These are phyloP conservation scores for Starmera amethionina DNA, from an alignment of 805 yeast species.

Conservation along the genomic window DNA sequence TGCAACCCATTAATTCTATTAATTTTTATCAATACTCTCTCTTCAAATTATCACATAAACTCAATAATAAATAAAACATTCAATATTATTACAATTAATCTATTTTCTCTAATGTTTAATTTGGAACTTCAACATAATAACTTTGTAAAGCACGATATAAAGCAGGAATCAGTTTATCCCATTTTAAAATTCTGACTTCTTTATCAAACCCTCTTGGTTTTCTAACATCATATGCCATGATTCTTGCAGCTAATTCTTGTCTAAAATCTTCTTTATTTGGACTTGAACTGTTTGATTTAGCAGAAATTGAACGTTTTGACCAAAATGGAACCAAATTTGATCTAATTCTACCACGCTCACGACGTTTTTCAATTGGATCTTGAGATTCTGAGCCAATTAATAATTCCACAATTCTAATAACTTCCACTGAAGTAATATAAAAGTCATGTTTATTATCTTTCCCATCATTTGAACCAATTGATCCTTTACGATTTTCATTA, in stretches of 20 bases:
- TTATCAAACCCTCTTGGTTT: conserved; percentile 64
- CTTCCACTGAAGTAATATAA: conserved; percentile 60
- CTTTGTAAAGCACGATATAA: conserved; percentile 55
- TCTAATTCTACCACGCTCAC: conserved; percentile 58
- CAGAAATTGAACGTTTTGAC: conserved; percentile 49
- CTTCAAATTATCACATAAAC: no score
- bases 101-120: not conserved
- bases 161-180: conserved; percentile 53
- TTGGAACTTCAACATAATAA: conserved; percentile 51
- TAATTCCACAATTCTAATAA: conserved; percentile 53
- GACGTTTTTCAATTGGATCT: conserved; percentile 42
- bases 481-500: conserved; percentile 3
- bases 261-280: conserved; percentile 27
- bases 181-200: conserved; percentile 51
- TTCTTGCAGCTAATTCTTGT: conserved; percentile 50
- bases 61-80: no score
- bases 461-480: conserved; percentile 18
- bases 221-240: conserved; percentile 52
- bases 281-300: conserved; percentile 17
- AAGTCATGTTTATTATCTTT: conserved; percentile 7
- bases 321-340: conserved; percentile 60
- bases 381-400: conserved; percentile 39
- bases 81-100: no score
- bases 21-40: no score
- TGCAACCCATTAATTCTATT: no score